phyloP scores from a whole-genome alignment of 192 early-diverging fungal genomes.

The Backusella psychrophila region DNA sequence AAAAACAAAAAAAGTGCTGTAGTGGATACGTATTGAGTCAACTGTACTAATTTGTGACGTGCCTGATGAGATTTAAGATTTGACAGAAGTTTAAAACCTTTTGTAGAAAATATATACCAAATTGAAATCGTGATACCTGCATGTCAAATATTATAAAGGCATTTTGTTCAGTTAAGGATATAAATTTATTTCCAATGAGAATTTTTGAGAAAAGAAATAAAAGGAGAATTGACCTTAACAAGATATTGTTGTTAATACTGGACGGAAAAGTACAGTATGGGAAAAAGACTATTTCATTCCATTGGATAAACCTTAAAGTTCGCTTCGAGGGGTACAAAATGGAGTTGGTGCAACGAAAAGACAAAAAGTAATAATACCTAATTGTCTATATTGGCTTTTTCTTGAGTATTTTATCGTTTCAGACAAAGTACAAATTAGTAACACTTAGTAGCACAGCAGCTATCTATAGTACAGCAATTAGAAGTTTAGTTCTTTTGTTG shows the following conservation, averaged over 20 bases:
- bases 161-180: not conserved
- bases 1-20: not conserved
- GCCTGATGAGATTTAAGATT: not conserved
- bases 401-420: not conserved
- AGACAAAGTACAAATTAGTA: not conserved
- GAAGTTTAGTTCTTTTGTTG: not conserved
- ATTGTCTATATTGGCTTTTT: not conserved
- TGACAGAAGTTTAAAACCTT: not conserved
- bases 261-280: not conserved
- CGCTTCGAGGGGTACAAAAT: not conserved
- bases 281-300: not conserved
- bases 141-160: not conserved
- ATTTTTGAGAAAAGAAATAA: not conserved
- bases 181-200: not conserved
- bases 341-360: not conserved
- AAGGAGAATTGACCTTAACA: slow-evolving; percentile 4
- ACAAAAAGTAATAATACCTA: not conserved
- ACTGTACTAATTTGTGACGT: not conserved
- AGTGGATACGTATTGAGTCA: not conserved
- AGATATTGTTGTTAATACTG: not conserved
- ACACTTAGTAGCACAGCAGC: not conserved
- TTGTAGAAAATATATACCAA: not conserved
- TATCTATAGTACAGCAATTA: not conserved
- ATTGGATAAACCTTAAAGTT: not conserved
- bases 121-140: not conserved